Base-by-base conservation (phyloP, 2,329 filamentous ascomycete genomes). In the Colletotrichum chrysophilum region DNA sequence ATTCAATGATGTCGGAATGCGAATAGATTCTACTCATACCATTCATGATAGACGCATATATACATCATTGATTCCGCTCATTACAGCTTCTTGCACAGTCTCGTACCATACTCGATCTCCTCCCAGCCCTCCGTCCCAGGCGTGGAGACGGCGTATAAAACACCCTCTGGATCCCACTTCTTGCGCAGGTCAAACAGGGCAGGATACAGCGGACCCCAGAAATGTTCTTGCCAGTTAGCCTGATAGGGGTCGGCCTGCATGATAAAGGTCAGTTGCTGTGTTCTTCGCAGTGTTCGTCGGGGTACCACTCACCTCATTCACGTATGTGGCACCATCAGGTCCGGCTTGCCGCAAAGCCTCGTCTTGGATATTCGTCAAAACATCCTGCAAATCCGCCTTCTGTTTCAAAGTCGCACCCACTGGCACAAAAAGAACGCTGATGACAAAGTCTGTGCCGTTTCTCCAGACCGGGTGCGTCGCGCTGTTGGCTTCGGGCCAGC, bases 111-210 rank as follows among this genome's bases (percentile, higher is more conserved):
- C 65, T 83, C 83, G 5, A 83, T 84, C 30, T 87, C 82, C 48
- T 78, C 79, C 87, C 87, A 89, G 4, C 81, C 80, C 58, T 89
- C 87, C 62, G 85, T 87, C 0, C 87, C 87, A 7, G 88, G 86
- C 2, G 83, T 87, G 0, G 84, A 84, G 4, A 83, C 80, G 14
- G 86, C 86, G 65, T 87, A 86, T 61, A 86, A 89, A 14, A 62
- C 58, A 21, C 30, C 58, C 2, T 62, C 28, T 0, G 30, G 58
- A 21, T 62, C 30, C n/a, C 58, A 62, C n/a, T 62, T 36, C 26
- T 62, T 21, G 3, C 89, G 88, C 30, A 89, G 80, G 7, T 70
- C 67, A 26, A 82, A 71, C 60, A 87, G 77, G 5, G 67, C 77
- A 0, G 80, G 78, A 66, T 88, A 87, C 68, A 85, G 83, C 7